Evolutionary conservation across 805 yeast species (phyloP), one percentile per base, ranked within the genome.

Genomic region (Tetrapisispora arboricola): DNA sequence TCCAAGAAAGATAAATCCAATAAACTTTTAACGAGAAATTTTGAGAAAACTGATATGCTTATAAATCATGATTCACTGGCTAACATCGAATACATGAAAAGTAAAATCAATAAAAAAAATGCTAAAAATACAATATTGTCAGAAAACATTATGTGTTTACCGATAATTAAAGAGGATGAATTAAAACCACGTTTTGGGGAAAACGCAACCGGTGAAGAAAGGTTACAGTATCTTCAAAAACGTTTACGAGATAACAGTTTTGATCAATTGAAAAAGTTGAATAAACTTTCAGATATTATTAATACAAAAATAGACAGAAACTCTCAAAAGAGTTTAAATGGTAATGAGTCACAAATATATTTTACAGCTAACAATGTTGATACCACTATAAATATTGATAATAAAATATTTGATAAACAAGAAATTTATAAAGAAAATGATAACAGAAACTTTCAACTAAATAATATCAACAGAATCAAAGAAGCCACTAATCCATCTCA

Each of bases 1-100:
- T 22, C 90, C 88, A 0, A 57, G 60, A 19, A 54, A 70, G 11
- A 82, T 85, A 86, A 22, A 54, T 32, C 29, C 43, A 39, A 27
- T 37, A 36, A 17, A 27, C 49, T 15, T 34, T 45, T 44, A 38
- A 25, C 7, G 4, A 45, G 19, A 24, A 29, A 34, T 41, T 6
- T 17, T 33, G 27, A 28, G 34, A 32, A 26, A 29, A 22, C 39
- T 18, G 11, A 25, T 3, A 20, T 26, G 16, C 11, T 22, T 7
- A 16, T 18, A 24, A 17, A n/a, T 3, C 3, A 15, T 3, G 7
- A 22, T 15, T 15, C 21, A 7, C 11, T 16, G 10, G 21, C 21
- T 11, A 25, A 32, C 15, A 20, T 32, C 4, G 21, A 13, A 13
- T 32, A 32, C 15, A n/a, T 32, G 4, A 32, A 21, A 32, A 16